Base-by-base conservation (phyloP, 345 rosid genomes). In the Kernera saxatilis region DNA sequence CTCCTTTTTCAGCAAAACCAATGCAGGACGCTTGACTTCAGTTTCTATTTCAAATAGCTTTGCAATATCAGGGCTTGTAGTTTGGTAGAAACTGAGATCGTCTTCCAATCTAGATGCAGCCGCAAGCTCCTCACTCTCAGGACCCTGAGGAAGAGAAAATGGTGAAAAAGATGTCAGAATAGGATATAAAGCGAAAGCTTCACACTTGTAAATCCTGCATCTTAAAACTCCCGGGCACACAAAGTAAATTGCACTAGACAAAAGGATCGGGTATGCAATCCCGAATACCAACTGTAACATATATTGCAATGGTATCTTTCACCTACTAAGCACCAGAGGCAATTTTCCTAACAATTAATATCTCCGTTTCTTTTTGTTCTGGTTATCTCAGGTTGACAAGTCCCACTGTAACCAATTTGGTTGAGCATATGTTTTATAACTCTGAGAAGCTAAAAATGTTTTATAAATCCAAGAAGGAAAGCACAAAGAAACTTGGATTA, bases 71-170 rank as follows among this genome's bases (percentile, higher is more conserved):
- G 78, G 67, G 72, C 63, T 74, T 37, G 71, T 41, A 33, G 83
- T 79, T 74, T 79, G 83, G 75, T 82, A 82, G 67, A 82, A 82
- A 50, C 72, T 77, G 33, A 79, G 71, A 71, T 82, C 83, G 33
- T 72, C 73, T 23, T 62, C 69, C 39, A 79, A 37, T 64, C 80
- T 77, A 46, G 83, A 73, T 22, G 81, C 83, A 73, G 83, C 82
- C 0, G 77, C 75, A 46, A 82, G 80, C 60, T 77, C 83, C 46
- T 71, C 81, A 70, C 63, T 80, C 59, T 82, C 83, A 4, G 64
- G 4, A 25, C 85, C 85, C 83, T 82, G 70, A 36, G 40, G 37
- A 71, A 72, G 33, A 52, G 54, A 57, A 44, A 50, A 59, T 14
- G 41, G 55, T 59, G 29, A 67, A 25, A 57, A 37, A n/a, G 13